Base-by-base conservation (phyloP, 2,329 filamentous ascomycete species). In the Herpomyces periplanetae region DNA sequence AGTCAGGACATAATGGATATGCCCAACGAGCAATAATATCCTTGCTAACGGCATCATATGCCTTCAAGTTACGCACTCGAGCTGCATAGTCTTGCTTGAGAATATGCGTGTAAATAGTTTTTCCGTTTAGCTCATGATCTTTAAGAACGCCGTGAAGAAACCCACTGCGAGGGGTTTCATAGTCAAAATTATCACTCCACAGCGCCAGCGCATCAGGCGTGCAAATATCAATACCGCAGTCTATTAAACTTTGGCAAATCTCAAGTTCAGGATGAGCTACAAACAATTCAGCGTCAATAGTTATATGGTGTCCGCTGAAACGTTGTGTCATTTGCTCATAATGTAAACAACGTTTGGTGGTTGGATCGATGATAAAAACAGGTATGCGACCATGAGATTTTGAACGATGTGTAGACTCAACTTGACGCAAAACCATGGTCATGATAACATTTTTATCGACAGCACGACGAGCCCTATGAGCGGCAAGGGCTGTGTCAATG, bases 131-230 rank as follows among this genome's bases (percentile, higher is more conserved):
- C 34, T 96, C 80, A 43, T 69, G 87, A 35, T 96, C 80, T 41
- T 88, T 88, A 20, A 96, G 43, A 1, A 91, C 71, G 23, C 73
- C 73, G 34, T 73, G 66, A 13, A 96, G 41, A 30, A 87, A 88
- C 31, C 85, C 69, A 30, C 61, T 62, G 21, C 73, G 54, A 1
- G 75, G 69, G 4, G 71, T 50, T 35, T 88, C 71, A 36, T 87
- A 91, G 36, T 96, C 75, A 31, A 91, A 96, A 33, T 73, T 87
- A 39, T 96, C 80, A 5, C 71, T 80, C 68, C 80, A 96, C 22
- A 91, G 43, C 4, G 73, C 73, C 16, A 91, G 50, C 5, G 88
- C 73, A 33, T 91, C 80, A 0, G 75, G 73, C 1, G 80, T 91
- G 39, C 75, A 91, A 26, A 96, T 91, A 34, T 96, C 80, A 31